Conservation (phyloP, 805 yeast species). For the Lipomyces spencermartinsiae region DNA sequence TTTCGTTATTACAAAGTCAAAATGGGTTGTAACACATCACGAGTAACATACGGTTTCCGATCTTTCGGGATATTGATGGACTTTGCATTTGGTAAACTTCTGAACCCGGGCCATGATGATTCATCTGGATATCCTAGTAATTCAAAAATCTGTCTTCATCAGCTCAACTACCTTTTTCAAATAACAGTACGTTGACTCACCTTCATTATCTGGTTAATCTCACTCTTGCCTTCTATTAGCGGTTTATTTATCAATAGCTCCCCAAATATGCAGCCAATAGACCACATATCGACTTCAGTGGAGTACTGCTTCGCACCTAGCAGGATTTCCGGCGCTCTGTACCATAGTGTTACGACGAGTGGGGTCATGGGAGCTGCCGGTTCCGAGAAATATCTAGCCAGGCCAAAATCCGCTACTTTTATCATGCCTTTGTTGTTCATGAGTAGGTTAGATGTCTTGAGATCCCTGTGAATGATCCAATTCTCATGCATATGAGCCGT, state of each 20-base stretch:
- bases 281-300: constrained; percentile 58
- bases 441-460: constrained; percentile 43
- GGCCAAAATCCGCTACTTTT: constrained; percentile 55
- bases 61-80: constrained; percentile 44
- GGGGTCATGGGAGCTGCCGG: constrained; percentile 37
- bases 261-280: constrained; percentile 64
- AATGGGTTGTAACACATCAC: background rate
- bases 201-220: constrained; percentile 52
- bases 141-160: constrained; percentile 50
- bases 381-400: constrained; percentile 53
- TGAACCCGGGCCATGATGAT: constrained; percentile 38
- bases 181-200: constrained; percentile 11
- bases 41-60: constrained; percentile 45
- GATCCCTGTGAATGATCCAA: constrained; percentile 43
- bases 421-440: constrained; percentile 39
- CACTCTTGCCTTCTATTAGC: constrained; percentile 54
- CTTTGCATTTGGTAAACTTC: constrained; percentile 47
- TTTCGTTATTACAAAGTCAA: background rate
- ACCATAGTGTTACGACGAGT: constrained; percentile 60
- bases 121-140: constrained; percentile 53
- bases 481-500: constrained; percentile 39
- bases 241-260: constrained; percentile 56
- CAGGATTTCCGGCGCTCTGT: constrained; percentile 59
- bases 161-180: background rate
- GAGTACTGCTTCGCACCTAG: constrained; percentile 51